phyloP scores from a whole-genome alignment of 257 asterid species.

The Solanum ossicruentum region DNA sequence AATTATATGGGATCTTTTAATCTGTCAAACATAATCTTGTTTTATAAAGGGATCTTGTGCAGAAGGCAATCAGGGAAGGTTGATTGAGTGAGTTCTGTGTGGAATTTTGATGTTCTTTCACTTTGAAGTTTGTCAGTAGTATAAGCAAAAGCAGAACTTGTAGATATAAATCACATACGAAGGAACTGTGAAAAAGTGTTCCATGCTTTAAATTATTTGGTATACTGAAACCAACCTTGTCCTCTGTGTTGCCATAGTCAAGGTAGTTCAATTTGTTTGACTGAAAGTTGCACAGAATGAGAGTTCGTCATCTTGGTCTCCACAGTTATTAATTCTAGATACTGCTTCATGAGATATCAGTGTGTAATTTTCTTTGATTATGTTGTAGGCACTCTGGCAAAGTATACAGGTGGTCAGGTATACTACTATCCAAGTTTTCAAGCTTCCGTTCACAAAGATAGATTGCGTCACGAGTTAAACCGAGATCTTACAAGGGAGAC shows the following conservation, averaged over 20 bases:
- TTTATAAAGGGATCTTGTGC: neutral
- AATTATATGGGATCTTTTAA: neutral
- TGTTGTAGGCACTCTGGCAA: slow-evolving; percentile 73
- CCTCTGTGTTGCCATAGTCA: neutral
- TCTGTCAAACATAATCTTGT: neutral
- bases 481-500: slow-evolving; percentile 97
- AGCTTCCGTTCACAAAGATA: slow-evolving; percentile 56
- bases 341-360: neutral
- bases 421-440: slow-evolving; percentile 82
- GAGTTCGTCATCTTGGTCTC: neutral
- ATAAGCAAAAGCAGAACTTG: neutral
- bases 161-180: neutral
- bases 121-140: neutral
- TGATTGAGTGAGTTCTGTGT: neutral
- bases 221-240: neutral
- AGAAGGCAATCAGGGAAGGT: neutral
- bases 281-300: neutral
- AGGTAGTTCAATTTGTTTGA: neutral
- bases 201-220: neutral
- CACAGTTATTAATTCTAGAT: neutral
- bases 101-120: neutral
- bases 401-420: slow-evolving; percentile 98
- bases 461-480: slow-evolving; percentile 66
- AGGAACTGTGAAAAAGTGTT: neutral
- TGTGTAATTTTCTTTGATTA: neutral